These are phyloP conservation scores for Geosmithia putterillii DNA, from an alignment of 2,329 filamentous ascomycete species.

Conservation along the genomic window DNA sequence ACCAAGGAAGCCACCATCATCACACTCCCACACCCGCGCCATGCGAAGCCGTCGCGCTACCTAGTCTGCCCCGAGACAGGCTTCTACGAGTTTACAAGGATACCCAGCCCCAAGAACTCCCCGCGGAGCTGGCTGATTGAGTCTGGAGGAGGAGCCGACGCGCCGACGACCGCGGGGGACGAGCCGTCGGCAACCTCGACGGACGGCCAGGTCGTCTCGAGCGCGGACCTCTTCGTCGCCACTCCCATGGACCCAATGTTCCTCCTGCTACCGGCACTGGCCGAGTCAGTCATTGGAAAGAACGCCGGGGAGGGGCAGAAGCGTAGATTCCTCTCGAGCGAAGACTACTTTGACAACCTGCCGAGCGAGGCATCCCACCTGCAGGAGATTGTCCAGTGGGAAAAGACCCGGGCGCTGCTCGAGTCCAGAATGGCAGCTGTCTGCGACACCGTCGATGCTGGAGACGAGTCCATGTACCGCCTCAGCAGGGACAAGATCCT, in stretches of 20 bases:
- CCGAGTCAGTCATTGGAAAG: conserved; percentile 25
- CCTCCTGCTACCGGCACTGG: conserved; percentile 63
- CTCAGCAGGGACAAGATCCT: conserved; percentile 62
- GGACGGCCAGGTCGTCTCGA: conserved; percentile 37
- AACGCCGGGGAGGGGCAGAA: conserved; percentile 35
- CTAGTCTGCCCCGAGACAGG: conserved; percentile 49
- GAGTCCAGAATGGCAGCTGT: conserved; percentile 55
- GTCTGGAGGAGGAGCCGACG: conserved; percentile 11
- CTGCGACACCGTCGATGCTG: conserved; percentile 74
- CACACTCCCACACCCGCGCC: conserved; percentile 47
- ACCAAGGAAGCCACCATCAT: conserved; percentile 43
- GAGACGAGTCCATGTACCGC: conserved; percentile 76
- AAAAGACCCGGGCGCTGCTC: conserved; percentile 35
- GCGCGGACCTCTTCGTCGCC: conserved; percentile 68
- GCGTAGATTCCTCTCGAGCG: conserved; percentile 53
- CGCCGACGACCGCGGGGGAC: background rate
- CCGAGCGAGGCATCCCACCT: conserved; percentile 44
- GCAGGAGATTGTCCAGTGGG: conserved; percentile 38
- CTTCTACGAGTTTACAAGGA: conserved; percentile 52
- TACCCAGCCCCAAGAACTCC: conserved; percentile 36
- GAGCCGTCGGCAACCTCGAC: conserved; percentile 4
- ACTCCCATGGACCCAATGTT: conserved; percentile 80
- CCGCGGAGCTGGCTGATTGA: conserved; percentile 51
- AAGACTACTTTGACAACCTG: conserved; percentile 60
- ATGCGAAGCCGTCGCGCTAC: conserved; percentile 42